These are phyloP conservation scores for Lactarius pseudohatsudake DNA, from an alignment of 768 basidiomycete species.

Conservation along the genomic window DNA sequence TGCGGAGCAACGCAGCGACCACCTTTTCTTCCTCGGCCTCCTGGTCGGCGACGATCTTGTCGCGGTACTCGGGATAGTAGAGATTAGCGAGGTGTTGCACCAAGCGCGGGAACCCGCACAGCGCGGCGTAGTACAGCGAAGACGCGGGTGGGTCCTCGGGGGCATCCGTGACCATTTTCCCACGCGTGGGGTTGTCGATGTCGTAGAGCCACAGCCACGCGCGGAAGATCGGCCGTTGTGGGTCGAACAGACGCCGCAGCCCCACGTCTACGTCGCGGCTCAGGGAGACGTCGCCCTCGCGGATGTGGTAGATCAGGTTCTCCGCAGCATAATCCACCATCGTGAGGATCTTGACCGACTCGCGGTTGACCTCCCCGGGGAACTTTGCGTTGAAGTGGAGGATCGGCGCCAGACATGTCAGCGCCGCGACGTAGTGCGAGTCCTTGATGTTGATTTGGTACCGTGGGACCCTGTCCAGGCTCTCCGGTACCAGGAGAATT, in stretches of 20 bases:
- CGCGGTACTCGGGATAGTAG: not conserved
- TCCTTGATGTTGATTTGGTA: slow-evolving; percentile 10
- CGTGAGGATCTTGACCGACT: slow-evolving; percentile 21
- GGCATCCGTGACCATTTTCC: slow-evolving; percentile 3
- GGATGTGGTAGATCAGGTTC: slow-evolving; percentile 16
- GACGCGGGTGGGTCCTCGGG: slow-evolving; percentile 4
- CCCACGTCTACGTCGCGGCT: slow-evolving; percentile 11
- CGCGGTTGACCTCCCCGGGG: slow-evolving; percentile 5
- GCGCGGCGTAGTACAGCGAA: slow-evolving; percentile 19
- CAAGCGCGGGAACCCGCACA: slow-evolving; percentile 14
- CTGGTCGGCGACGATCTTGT: not conserved
- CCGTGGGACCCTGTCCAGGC: slow-evolving; percentile 8
- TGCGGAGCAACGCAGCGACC: not conserved
- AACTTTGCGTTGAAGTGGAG: slow-evolving; percentile 19
- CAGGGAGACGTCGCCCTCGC: not conserved
- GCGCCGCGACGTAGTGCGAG: slow-evolving; percentile 12
- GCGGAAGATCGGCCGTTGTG: slow-evolving; percentile 6
- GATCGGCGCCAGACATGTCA: slow-evolving; percentile 19
- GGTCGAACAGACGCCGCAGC: slow-evolving; percentile 16
- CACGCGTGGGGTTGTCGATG: slow-evolving; percentile 18
- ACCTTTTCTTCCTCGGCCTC: not conserved
- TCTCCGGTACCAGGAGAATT: slow-evolving; percentile 3
- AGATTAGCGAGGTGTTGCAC: slow-evolving; percentile 12
- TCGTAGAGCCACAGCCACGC: slow-evolving; percentile 22
- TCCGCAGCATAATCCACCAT: slow-evolving; percentile 17